Evolutionary conservation across 2,329 filamentous ascomycete genomes (phyloP), one percentile per base, ranked within the genome.

Genomic region (Allantophomopsis lycopodina): DNA sequence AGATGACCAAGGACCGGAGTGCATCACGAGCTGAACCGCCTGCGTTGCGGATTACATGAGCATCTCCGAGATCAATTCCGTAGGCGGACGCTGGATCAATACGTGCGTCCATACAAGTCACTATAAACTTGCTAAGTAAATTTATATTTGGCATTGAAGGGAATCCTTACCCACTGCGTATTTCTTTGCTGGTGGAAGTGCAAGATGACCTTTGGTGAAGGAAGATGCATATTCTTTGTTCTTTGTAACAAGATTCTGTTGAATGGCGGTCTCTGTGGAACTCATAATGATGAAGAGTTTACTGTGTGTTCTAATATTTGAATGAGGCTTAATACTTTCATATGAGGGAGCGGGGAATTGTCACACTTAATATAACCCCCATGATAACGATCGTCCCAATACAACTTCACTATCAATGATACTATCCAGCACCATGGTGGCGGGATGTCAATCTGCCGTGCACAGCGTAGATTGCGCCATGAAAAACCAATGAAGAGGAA

Each of bases 51-150:
- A 87, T 79, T 23, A 87, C 73, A 57, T 91, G 83, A 0, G 83
- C 84, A 46, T 87, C 81, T 32, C 84, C 83, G 14, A 84, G 69
- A 15, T 69, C 62, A 42, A 88, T 79, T 7, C 78, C 79, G 40
- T 86, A 79, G 1, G 79, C 79, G 11, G 70, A 63, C 3, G 74
- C 69, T 0, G 83, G 76, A 50, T 89, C 69, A 49, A 78, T 64
- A 38, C 83, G 75, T 5, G 84, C 80, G 52, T 91, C 83, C 83
- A 91, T 91, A 60, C 84, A 91, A 0, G 82, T 83, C 35, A 89
- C 69, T 71, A 20, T 28, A 34, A 2, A 15, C 5, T 35, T 4
- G 2, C 7, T 39, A 20, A 46, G 36, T 12, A 13, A 35, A 23
- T 21, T 15, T 15, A 34, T 5, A 33, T 16, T 13, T 18, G 14